Conservation (phyloP, 257 asterid species). For the Coffea eugenioides region DNA sequence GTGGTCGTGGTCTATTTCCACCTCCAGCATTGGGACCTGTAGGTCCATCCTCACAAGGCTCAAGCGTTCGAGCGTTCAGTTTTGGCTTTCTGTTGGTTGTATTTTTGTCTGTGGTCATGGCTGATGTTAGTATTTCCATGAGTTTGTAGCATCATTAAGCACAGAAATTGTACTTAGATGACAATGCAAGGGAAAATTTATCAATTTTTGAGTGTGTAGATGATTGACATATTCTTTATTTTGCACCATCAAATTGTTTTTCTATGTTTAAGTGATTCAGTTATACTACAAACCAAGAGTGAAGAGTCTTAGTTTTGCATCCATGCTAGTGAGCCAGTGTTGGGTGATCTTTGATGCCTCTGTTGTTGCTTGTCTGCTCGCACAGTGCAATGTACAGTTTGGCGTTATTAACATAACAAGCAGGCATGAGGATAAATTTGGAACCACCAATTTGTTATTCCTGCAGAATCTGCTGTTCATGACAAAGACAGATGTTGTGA, state of each 20-base stretch:
- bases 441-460: no score
- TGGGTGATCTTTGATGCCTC: background rate
- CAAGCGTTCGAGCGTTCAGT: conserved; percentile 22
- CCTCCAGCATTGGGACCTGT: conserved; percentile 67
- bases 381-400: background rate
- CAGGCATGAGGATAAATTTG: no score
- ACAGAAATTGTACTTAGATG: conserved; percentile 12
- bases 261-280: no score
- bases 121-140: conserved; percentile 30
- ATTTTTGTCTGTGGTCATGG: conserved; percentile 24
- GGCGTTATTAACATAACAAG: background rate
- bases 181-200: background rate
- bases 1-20: conserved; percentile 33
- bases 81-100: conserved; percentile 31
- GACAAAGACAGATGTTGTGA: no score
- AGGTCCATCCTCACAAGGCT: conserved; percentile 32
- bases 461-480: no score
- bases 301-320: background rate
- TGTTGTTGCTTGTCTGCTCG: background rate
- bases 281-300: background rate
- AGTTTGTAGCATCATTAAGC: conserved; percentile 20
- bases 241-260: background rate
- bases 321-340: no score
- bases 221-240: conserved; percentile 6
- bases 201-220: conserved; percentile 9